Evolutionary conservation across 108 stramenopile genomes (phyloP), one percentile per base, ranked within the genome.

Genomic region (Conticribra guillardii): DNA sequence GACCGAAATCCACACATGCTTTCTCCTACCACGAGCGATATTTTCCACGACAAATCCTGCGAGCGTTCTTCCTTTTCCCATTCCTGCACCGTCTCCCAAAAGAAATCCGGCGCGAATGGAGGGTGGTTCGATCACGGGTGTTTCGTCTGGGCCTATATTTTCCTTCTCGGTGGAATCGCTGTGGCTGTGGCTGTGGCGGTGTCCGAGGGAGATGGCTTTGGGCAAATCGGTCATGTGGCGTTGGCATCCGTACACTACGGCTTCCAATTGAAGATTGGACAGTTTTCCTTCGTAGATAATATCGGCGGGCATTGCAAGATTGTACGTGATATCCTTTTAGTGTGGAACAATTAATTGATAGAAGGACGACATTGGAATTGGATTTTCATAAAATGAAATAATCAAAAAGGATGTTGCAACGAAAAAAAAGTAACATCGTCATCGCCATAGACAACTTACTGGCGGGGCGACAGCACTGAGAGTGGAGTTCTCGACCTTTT

Each of bases 21-120:
- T 68, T 51, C 56, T 76, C 26, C 81, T 46, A 19, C 84, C 84
- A 18, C 81, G 65, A 18, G 63, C 52, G 34, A 82, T 64, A 54
- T 82, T 82, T 60, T 85, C 81, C 16, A 82, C 67, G 1, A 85
- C 78, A 69, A 85, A 82, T 2, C 84, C 84, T 0, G 84, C 84
- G 8, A 85, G 78, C 21, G 81, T 79, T 4, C 84, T 53, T 24
- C 89, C 89, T 55, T 91, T 92, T 22, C 91, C 91, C 32, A 89
- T 82, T 0, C 91, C 91, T 0, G 91, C 88, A 26, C 89, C 91
- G 63, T 93, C 91, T 28, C 90, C 91, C n/a, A 93, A 54, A 56
- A 93, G 84, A 52, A 90, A 90, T 1, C 90, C 90, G 2, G 83
- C 80, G 19, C 88, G 60, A 34, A 47, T 53, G 11, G 84, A 69